Base-by-base conservation (phyloP, 768 basidiomycete genomes). In the Mycena capillaripes region DNA sequence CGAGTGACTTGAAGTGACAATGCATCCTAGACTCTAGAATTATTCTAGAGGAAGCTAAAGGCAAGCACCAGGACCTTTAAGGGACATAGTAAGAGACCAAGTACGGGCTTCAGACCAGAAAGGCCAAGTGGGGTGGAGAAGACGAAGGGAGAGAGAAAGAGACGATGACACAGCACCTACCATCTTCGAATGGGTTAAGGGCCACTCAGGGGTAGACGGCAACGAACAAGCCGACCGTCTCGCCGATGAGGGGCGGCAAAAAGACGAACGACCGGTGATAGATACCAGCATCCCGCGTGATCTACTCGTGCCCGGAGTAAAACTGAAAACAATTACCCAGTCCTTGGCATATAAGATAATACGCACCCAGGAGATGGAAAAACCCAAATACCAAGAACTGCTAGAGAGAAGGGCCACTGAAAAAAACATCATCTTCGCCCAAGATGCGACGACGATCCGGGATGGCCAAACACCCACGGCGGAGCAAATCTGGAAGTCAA, bases 401-500 rank as follows among this genome's bases (percentile, higher is more conserved):
- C 40, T 42, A 4, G 40, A 42, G 9, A 7, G 16, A 10, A 7
- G 40, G 40, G 16, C 9, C 16, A 42, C 16, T 9, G 4, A 7
- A 4, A 9, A 11, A 17, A 42, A 42, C 16, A 42, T 42, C 4
- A 16, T 36, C 8, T 42, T 9, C 16, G 40, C 40, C 4, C 40
- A 42, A 42, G 48, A 50, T 12, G 48, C 48, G 23, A n/a, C 48
- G 14, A 27, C 14, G 48, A 12, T 23, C 48, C 4, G 14, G 4
- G 16, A 30, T 6, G 60, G 27, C 1, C 10, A 46, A 12, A 21
- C 23, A 21, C 60, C 60, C 0, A n/a, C 60, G 7, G 9, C 23
- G 2, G n/a, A 34, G 52, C n/a, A 60, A 44, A 50, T 62, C n/a
- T 68, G 70, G 68, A 69, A 32, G 25, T 44, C 53, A 4, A 34